phyloP scores from a whole-genome alignment of 2,329 filamentous ascomycete genomes.

The Neopestalotiopsis rosae region DNA sequence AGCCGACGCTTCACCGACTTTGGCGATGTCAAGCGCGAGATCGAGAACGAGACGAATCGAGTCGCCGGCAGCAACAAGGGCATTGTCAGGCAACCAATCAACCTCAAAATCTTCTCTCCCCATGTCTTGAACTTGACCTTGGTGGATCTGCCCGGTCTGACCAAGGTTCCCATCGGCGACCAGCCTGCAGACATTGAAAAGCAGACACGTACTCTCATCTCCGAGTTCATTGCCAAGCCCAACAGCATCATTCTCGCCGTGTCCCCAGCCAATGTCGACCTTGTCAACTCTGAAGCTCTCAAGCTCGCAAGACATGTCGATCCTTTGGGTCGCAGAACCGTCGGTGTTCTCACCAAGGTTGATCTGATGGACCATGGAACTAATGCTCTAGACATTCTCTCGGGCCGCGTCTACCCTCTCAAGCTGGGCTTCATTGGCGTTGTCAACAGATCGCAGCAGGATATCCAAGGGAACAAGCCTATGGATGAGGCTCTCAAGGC shows the following conservation, averaged over 20 bases:
- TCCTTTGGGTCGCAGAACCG: slow-evolving; percentile 89
- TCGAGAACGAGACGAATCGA: slow-evolving; percentile 93
- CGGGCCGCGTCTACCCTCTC: slow-evolving; percentile 92
- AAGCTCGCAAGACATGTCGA: slow-evolving; percentile 98
- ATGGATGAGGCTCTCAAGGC: slow-evolving; percentile 88
- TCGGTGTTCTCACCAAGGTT: slow-evolving; percentile 95
- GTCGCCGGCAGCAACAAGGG: slow-evolving; percentile 96
- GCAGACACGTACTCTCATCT: slow-evolving; percentile 93
- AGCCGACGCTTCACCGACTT: slow-evolving; percentile 91
- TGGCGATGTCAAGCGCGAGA: slow-evolving; percentile 90
- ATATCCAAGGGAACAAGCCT: slow-evolving; percentile 96
- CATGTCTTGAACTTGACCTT: slow-evolving; percentile 95
- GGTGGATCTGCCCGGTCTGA: slow-evolving; percentile 93
- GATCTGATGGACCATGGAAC: slow-evolving; percentile 99
- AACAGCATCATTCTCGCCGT: slow-evolving; percentile 98
- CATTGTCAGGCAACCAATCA: slow-evolving; percentile 96
- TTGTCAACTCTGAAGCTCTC: slow-evolving; percentile 96
- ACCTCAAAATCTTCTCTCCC: slow-evolving; percentile 97
- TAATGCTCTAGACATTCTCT: slow-evolving; percentile 96
- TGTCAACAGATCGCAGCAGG: slow-evolving; percentile 96
- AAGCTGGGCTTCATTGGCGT: slow-evolving; percentile 98
- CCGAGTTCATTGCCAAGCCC: slow-evolving; percentile 97
- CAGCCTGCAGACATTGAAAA: slow-evolving; percentile 98
- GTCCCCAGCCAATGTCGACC: slow-evolving; percentile 95
- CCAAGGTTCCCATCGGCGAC: slow-evolving; percentile 97